Conservation (phyloP, 306 rosid species). For the Oemleria cerasiformis region DNA sequence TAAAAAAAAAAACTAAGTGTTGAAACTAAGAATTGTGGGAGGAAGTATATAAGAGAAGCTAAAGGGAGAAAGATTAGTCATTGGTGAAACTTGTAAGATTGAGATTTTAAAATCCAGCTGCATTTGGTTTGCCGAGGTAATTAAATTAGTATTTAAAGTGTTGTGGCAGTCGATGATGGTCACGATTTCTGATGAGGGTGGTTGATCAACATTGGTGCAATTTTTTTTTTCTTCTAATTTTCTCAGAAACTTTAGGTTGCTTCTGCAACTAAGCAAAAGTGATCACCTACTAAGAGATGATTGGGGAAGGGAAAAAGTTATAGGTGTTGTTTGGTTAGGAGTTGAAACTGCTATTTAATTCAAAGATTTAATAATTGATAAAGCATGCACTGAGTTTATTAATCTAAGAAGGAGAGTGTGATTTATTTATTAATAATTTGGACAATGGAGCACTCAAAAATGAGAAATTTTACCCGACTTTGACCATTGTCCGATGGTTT, state of each 20-base stretch:
- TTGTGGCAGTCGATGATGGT: neutral
- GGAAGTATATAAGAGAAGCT: neutral
- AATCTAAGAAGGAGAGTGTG: neutral
- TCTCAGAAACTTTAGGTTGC: slow-evolving; percentile 24
- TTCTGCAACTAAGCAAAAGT: slow-evolving; percentile 19
- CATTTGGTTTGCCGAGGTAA: slow-evolving; percentile 62
- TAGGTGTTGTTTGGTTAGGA: neutral
- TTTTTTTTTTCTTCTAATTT: slow-evolving; percentile 27
- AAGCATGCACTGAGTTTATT: neutral
- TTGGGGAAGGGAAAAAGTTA: neutral
- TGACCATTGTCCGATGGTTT: too few species aligned
- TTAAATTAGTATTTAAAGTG: neutral
- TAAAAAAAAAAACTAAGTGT: neutral
- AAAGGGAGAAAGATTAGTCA: neutral
- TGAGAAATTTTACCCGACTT: too few species aligned
- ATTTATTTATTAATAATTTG: too few species aligned
- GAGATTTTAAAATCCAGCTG: slow-evolving; percentile 16
- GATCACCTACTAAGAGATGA: neutral
- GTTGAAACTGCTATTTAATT: neutral
- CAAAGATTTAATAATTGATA: neutral
- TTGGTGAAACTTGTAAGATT: slow-evolving; percentile 41
- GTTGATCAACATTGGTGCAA: slow-evolving; percentile 54
- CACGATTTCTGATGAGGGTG: slow-evolving; percentile 43
- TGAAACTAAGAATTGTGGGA: neutral
- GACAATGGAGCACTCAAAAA: too few species aligned